Evolutionary conservation across 1,284 basidiomycete genomes (phyloP).

Genomic region (Microbotryum saponariae): DNA sequence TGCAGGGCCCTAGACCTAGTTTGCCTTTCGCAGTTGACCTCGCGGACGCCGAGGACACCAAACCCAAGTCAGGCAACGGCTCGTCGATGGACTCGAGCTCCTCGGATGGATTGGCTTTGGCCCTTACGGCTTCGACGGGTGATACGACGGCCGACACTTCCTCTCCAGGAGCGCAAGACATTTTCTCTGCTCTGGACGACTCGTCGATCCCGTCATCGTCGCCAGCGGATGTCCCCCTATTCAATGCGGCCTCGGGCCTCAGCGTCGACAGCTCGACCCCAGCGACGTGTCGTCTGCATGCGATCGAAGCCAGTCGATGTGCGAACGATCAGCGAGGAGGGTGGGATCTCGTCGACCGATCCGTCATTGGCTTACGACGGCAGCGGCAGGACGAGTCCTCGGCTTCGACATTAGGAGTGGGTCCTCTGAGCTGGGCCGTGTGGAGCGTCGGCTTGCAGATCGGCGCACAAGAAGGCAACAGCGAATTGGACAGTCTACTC

Average conservation of each 20-base stretch:
- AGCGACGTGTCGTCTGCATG: constrained; percentile 22
- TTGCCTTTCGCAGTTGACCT: no score
- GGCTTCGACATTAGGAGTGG: not conserved
- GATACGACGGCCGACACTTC: constrained; percentile 4
- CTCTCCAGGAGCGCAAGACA: not conserved
- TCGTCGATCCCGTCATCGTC: constrained; percentile 35
- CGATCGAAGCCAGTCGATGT: constrained; percentile 53
- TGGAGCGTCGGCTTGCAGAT: constrained; percentile 7
- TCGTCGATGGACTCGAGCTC: no score
- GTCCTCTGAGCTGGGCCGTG: constrained; percentile 12
- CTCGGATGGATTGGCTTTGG: no score
- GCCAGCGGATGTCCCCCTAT: constrained; percentile 8
- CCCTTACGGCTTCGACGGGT: constrained; percentile 12
- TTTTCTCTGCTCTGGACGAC: constrained; percentile 55
- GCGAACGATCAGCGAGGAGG: constrained; percentile 57
- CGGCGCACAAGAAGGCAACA: constrained; percentile 9
- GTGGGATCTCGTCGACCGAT: constrained; percentile 55
- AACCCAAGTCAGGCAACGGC: no score
- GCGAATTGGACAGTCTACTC: constrained; percentile 3
- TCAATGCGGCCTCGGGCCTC: constrained; percentile 3
- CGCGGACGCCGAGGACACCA: no score
- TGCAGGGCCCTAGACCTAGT: no score
- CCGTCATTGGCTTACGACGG: constrained; percentile 55
- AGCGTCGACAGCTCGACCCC: not conserved
- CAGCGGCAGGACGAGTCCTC: constrained; percentile 41